Conservation (phyloP, 1,284 basidiomycete species). For the Athelia sp. region DNA sequence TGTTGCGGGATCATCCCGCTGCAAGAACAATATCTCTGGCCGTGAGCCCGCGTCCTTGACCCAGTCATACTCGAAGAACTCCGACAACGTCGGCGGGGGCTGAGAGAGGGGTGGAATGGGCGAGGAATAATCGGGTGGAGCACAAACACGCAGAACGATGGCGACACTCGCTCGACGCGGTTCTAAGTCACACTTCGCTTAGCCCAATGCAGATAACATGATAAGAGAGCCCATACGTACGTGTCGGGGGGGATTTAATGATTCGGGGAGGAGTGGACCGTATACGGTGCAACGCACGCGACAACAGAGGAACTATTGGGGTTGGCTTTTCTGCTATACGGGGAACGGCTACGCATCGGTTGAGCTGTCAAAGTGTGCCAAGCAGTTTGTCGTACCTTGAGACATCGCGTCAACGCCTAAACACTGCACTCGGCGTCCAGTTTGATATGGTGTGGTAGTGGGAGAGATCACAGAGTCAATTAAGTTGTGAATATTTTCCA, state of each 20-base stretch:
- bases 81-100: conserved; percentile 47
- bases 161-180: conserved; percentile 81
- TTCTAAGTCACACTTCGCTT: conserved; percentile 33
- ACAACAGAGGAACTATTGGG: conserved; percentile 51
- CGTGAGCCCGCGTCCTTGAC: conserved; percentile 77
- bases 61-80: conserved; percentile 83
- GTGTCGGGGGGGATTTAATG: conserved; percentile 85
- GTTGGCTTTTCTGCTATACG: conserved; percentile 31
- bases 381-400: conserved; percentile 3
- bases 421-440: no score
- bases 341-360: no score
- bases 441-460: no score
- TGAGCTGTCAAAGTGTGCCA: conserved; percentile 3
- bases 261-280: conserved; percentile 81
- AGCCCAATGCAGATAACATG: conserved; percentile 1
- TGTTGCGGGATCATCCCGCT: conserved; percentile 55
- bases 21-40: conserved; percentile 85
- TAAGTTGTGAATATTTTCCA: no score
- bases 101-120: conserved; percentile 27
- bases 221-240: conserved; percentile 34
- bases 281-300: conserved; percentile 69
- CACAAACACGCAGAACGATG: conserved; percentile 71
- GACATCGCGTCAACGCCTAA: no score
- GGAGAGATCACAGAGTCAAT: no score
- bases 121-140: conserved; percentile 40